Conservation (phyloP, 306 rosid genomes). For the Vachellia collinsii region DNA sequence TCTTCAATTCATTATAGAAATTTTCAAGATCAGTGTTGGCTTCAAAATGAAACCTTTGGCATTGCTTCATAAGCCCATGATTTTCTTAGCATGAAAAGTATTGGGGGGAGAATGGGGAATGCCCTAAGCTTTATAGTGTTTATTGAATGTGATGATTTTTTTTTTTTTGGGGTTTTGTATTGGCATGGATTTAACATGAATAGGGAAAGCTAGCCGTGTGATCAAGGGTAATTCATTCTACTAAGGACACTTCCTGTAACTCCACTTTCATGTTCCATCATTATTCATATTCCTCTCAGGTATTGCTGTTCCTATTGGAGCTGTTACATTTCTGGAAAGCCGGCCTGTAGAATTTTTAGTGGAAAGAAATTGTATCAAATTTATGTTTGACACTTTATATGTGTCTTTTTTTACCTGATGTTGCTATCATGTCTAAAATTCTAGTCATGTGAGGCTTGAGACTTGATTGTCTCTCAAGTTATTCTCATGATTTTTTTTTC, state of each 20-base stretch:
- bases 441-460: conserved; percentile 1
- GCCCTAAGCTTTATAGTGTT: not conserved
- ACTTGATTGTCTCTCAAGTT: conserved; percentile 7
- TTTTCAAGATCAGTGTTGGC: not conserved
- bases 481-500: not conserved
- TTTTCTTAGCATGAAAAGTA: conserved; percentile 2
- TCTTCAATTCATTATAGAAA: conserved; percentile 9
- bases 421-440: conserved; percentile 3
- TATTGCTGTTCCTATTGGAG: conserved; percentile 25
- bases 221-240: not conserved
- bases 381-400: not conserved
- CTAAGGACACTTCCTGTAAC: conserved; percentile 17
- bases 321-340: not conserved
- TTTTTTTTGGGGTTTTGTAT: not conserved
- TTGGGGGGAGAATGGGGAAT: conserved; percentile 1
- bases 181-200: not conserved
- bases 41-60: not conserved
- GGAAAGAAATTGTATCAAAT: not conserved
- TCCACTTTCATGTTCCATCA: conserved; percentile 12
- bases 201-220: not conserved
- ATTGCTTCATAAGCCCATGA: conserved; percentile 1
- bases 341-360: not conserved
- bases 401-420: conserved; percentile 6
- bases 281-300: not conserved
- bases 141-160: not conserved